Conservation (phyloP, 495 filamentous ascomycete genomes). For the Platismatia glauca region DNA sequence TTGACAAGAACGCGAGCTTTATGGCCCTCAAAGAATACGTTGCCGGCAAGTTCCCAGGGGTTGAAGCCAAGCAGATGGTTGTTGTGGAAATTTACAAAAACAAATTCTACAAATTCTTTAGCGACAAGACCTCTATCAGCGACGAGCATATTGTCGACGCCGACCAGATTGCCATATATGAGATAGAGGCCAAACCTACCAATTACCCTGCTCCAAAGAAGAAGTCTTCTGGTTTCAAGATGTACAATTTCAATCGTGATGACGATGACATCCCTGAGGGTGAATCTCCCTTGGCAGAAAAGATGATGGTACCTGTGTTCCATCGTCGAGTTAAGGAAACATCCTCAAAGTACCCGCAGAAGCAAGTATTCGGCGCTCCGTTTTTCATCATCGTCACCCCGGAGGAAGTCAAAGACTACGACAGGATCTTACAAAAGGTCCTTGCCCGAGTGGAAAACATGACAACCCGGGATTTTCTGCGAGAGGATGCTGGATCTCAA, state of each 20-base stretch:
- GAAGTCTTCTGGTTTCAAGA: conserved; percentile 35
- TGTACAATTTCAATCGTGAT: conserved; percentile 37
- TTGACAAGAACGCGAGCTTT: conserved; percentile 73
- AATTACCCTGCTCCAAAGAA: conserved; percentile 55
- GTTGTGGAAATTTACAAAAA: conserved; percentile 68
- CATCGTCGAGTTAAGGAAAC: conserved; percentile 49
- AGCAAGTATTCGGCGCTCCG: conserved; percentile 45
- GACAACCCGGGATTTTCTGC: conserved; percentile 54
- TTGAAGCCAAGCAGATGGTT: conserved; percentile 50
- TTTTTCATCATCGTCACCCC: conserved; percentile 51
- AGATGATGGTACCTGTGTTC: conserved; percentile 70
- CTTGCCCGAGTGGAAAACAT: conserved; percentile 47
- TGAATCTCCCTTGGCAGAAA: conserved; percentile 58
- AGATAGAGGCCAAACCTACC: conserved; percentile 70
- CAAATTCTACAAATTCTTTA: conserved; percentile 77
- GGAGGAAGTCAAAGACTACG: conserved; percentile 52
- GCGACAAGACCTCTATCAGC: conserved; percentile 53
- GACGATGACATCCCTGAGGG: conserved; percentile 50
- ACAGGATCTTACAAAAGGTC: conserved; percentile 54
- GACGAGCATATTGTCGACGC: conserved; percentile 53
- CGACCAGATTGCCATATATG: conserved; percentile 66
- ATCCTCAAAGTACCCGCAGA: conserved; percentile 36
- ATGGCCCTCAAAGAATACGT: conserved; percentile 67
- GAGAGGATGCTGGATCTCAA: conserved; percentile 36
- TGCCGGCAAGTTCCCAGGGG: conserved; percentile 50